Conservation (phyloP, 2,329 filamentous ascomycete genomes). For the Pseudogymnoascus sp. region DNA sequence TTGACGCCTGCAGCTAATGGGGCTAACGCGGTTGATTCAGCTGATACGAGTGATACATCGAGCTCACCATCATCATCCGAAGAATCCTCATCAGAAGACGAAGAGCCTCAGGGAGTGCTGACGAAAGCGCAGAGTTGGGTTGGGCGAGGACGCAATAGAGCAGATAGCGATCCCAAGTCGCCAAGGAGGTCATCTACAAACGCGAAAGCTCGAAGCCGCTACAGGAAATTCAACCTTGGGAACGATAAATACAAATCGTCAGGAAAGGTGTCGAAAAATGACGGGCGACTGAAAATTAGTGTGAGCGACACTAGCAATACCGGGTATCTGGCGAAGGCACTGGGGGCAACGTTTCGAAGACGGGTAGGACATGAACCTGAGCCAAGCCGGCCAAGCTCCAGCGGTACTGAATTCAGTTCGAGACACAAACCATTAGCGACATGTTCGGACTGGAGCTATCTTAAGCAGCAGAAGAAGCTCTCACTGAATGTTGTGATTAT, state of each 20-base stretch:
- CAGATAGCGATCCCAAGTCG: background rate
- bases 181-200: background rate
- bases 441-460: slow-evolving; percentile 16
- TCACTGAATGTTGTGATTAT: slow-evolving; percentile 73
- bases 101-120: background rate
- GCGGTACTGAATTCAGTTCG: background rate
- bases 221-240: slow-evolving; percentile 51
- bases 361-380: slow-evolving; percentile 35
- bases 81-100: background rate
- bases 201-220: slow-evolving; percentile 25
- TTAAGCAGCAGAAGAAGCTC: slow-evolving; percentile 29
- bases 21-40: background rate
- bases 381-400: background rate
- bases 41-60: background rate
- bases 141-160: background rate
- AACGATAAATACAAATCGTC: slow-evolving; percentile 60
- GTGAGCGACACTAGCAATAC: slow-evolving; percentile 63
- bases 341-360: slow-evolving; percentile 57
- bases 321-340: slow-evolving; percentile 67
- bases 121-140: background rate
- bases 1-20: background rate
- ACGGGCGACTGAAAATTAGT: slow-evolving; percentile 66
- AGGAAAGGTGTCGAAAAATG: slow-evolving; percentile 58
- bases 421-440: background rate
- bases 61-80: slow-evolving; percentile 1